Conservation (phyloP, 164 flowering plant species). For the Paratinospora sagittata region DNA sequence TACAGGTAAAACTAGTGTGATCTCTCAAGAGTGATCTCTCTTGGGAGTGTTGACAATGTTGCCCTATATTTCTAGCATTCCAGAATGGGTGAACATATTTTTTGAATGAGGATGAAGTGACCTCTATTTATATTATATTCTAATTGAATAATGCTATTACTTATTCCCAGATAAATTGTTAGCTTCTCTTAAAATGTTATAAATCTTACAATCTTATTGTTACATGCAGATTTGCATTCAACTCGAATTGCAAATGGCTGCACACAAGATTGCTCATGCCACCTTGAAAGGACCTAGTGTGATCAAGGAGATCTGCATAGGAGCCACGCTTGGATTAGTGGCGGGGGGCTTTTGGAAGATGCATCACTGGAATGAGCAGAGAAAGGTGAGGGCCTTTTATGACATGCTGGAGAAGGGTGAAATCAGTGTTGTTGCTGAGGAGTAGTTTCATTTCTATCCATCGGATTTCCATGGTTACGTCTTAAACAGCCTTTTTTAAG, state of each 20-base stretch:
- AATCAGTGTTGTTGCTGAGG: constrained; percentile 29
- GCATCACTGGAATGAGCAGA: constrained; percentile 37
- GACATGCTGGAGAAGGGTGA: constrained; percentile 31
- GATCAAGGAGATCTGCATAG: constrained; percentile 32
- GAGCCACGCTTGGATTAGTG: constrained; percentile 19
- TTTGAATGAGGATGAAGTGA: too few relatives aligned
- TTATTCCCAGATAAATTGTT: background rate
- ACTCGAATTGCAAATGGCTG: constrained; percentile 22
- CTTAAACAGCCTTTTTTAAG: background rate
- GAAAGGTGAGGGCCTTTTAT: constrained; percentile 25
- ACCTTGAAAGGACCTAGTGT: constrained; percentile 34
- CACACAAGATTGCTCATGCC: constrained; percentile 28
- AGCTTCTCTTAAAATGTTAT: background rate
- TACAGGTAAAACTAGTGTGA: too few relatives aligned
- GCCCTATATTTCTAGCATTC: too few relatives aligned
- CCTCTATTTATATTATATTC: too few relatives aligned
- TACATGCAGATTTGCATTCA: constrained; percentile 6
- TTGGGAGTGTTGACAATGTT: too few relatives aligned
- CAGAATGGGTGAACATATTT: too few relatives aligned
- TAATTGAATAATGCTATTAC: too few relatives aligned
- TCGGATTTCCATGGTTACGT: background rate
- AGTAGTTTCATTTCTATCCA: constrained; percentile 11
- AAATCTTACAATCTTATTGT: background rate
- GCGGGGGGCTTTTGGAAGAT: constrained; percentile 38
- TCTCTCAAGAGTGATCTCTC: background rate